phyloP scores from a whole-genome alignment of 345 rosid species.

The rapeseed (Brassica napus) region Da-Ae NC_063436.1:30064501-30065000 shows the following conservation, averaged over 20 bases:
- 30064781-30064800: neutral
- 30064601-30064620: neutral
- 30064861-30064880: neutral
- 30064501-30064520: constrained; percentile 13
- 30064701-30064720: neutral
- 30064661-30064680: neutral
- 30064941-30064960: neutral
- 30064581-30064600: neutral
- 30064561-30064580: neutral
- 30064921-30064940: neutral
- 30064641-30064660: neutral
- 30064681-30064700: neutral
- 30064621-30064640: neutral
- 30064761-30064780: neutral
- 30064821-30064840: neutral
- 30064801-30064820: neutral
- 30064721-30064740: neutral
- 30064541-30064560: neutral
- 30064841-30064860: neutral
- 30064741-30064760: neutral
- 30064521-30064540: constrained; percentile 26
- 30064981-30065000: no score
- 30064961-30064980: neutral
- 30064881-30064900: neutral
- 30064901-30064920: neutral